Evolutionary conservation across 176 grass and related monocot species (phyloP).

Genomic region (Thalia dealbata): DNA sequence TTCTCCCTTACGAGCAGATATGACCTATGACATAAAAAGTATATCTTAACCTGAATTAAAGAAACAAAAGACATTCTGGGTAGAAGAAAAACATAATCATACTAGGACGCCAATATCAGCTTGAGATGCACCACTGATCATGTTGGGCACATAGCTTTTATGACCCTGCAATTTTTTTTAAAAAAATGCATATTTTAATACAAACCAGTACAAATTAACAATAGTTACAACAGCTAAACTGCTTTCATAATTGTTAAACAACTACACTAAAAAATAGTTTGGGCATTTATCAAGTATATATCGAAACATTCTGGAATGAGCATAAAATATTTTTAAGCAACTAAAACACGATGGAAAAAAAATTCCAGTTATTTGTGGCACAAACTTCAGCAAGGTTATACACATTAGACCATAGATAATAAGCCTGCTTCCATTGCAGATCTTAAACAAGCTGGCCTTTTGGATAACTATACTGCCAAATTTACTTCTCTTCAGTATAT

Average conservation of each 20-base stretch:
- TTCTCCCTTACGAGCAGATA: slow-evolving; percentile 90
- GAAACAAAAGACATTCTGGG: neutral
- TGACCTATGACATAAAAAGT: slow-evolving; percentile 31
- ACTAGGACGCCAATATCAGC: slow-evolving; percentile 95
- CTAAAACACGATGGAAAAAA: neutral
- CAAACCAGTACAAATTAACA: no score
- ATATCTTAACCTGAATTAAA: slow-evolving; percentile 12
- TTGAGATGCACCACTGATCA: slow-evolving; percentile 97
- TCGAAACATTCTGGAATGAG: neutral
- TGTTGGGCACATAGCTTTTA: slow-evolving; percentile 96
- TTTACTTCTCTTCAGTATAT: no score
- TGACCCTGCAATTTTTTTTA: slow-evolving; percentile 80
- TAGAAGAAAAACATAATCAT: slow-evolving; percentile 26
- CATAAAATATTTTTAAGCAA: neutral
- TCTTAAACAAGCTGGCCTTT: no score
- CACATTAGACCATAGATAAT: neutral
- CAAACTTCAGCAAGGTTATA: neutral
- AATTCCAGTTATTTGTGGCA: neutral
- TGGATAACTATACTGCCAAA: no score
- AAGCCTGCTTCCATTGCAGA: no score
- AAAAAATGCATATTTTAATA: no score
- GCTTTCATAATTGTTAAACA: no score
- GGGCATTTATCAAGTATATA: no score
- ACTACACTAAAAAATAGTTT: no score
- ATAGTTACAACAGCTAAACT: no score